These are phyloP conservation scores for Haplosporangium sp. DNA, from an alignment of 371 early-diverging fungal species.

Conservation along the genomic window DNA sequence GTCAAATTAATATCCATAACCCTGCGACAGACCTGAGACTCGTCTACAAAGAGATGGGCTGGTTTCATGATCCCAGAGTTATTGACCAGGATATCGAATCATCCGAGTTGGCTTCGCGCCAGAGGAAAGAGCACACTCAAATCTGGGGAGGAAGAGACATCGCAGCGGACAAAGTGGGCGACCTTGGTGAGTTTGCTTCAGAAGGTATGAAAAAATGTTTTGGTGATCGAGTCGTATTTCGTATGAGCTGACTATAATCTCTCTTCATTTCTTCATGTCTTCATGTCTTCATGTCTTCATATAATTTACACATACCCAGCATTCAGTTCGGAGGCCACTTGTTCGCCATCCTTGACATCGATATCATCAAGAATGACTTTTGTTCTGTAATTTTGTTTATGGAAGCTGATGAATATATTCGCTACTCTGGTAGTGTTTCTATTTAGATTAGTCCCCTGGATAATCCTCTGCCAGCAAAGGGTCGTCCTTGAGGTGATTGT, in stretches of 20 bases:
- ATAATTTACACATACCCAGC: background rate
- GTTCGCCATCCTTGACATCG: background rate
- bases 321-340: background rate
- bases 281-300: background rate
- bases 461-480: slow-evolving; percentile 1
- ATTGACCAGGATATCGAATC: background rate
- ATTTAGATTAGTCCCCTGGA: slow-evolving; percentile 11
- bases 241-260: background rate
- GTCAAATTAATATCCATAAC: background rate
- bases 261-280: background rate
- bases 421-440: too few relatives aligned
- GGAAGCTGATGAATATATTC: too few relatives aligned
- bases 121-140: background rate
- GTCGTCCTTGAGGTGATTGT: too few relatives aligned
- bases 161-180: slow-evolving; percentile 3
- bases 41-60: background rate
- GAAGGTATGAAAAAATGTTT: background rate
- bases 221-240: background rate
- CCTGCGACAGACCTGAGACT: background rate
- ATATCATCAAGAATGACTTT: background rate
- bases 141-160: background rate
- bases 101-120: background rate
- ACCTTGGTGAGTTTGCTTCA: background rate
- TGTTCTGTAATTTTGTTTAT: background rate
- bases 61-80: background rate